Percentiles rank a stretch among this genome's conserved stretches.
These are phyloP conservation scores for Acer saccharum DNA, from an alignment of 345 rosid genomes.

Conservation along the genomic window DNA sequence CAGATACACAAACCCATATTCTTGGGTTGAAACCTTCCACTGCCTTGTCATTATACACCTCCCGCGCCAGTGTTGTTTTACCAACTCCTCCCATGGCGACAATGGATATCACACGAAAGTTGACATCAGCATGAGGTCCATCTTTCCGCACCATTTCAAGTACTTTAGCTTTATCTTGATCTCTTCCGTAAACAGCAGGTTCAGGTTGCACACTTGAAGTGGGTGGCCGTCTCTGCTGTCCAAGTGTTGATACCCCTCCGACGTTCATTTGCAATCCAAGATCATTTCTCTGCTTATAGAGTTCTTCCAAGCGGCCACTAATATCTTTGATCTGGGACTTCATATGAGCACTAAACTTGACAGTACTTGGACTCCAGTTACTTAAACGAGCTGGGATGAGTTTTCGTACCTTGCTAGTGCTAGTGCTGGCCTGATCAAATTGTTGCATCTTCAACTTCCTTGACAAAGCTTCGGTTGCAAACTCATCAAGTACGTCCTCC, in stretches of 20 bases:
- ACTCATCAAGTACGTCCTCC: slow-evolving; percentile 14
- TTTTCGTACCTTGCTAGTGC: not conserved
- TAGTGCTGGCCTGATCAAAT: not conserved
- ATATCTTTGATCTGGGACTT: slow-evolving; percentile 2
- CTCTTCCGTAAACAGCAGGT: not conserved
- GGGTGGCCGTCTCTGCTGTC: not conserved
- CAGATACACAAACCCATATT: too few relatives aligned
- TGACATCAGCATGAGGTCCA: too few relatives aligned
- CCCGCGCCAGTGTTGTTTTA: too few relatives aligned
- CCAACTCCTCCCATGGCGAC: too few relatives aligned
- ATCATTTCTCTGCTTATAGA: not conserved
- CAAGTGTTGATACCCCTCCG: not conserved
- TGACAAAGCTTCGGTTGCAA: not conserved
- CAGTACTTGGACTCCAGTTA: not conserved
- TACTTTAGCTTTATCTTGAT: not conserved
- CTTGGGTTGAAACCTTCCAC: too few relatives aligned
- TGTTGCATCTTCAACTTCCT: not conserved
- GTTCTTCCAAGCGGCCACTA: not conserved
- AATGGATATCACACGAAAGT: too few relatives aligned
- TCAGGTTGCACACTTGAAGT: not conserved
- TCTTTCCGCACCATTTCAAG: not conserved
- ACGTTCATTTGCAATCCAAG: not conserved
- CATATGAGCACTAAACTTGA: not conserved
- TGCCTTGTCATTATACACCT: too few relatives aligned
- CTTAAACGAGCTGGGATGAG: not conserved